Base-by-base conservation (phyloP, 805 yeast genomes). In the Ogataea thermomethanolica region DNA sequence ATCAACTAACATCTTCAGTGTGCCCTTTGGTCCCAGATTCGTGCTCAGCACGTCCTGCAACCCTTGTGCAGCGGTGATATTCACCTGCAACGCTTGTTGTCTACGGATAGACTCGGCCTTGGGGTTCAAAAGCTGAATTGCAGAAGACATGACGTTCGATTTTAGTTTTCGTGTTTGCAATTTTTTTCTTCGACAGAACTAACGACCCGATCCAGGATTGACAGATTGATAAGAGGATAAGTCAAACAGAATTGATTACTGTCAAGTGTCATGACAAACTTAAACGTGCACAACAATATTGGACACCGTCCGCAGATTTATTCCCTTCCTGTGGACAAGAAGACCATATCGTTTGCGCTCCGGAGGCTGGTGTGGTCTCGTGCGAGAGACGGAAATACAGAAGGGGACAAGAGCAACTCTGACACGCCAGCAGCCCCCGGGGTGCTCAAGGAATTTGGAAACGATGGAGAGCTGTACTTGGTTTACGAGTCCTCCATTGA, bases 21-120 rank as follows among this genome's bases (percentile, higher is more conserved):
- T 93, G 41, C 99, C 99, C 61, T 88, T 88, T 34, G 99, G 99
- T 27, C 99, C 99, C 55, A 93, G 70, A 61, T 93, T 93, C 45
- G 95, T 80, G 45, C 91, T 82, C 45, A 93, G 70, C 29, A 93
- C 98, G 55, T 81, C 84, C 67, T 93, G 99, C 42, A 93, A 73
- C 31, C 99, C 99, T 61, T 88, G 96, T 5, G 99, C 99, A 3
- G 99, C 97, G 12, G 89, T 78, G 37, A 88, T 87, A 66, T 93
- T 93, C 30, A 93, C 99, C 59, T 90, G 89, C 45, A 93, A 73
- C 23, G 99, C 99, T 64, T 95, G 98, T 45, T 85, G 79, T 57
- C 99, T 79, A 67, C 98, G 79, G 51, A 93, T 67, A n/a, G 96
- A 85, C 71, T 93, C 99, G 4, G 99, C 99, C 65, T 90, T 91